Percentiles rank a stretch among this genome's conserved stretches.
These are phyloP conservation scores for Striga hermonthica DNA, from an alignment of 305 asterid species.

Conservation along the genomic window DNA sequence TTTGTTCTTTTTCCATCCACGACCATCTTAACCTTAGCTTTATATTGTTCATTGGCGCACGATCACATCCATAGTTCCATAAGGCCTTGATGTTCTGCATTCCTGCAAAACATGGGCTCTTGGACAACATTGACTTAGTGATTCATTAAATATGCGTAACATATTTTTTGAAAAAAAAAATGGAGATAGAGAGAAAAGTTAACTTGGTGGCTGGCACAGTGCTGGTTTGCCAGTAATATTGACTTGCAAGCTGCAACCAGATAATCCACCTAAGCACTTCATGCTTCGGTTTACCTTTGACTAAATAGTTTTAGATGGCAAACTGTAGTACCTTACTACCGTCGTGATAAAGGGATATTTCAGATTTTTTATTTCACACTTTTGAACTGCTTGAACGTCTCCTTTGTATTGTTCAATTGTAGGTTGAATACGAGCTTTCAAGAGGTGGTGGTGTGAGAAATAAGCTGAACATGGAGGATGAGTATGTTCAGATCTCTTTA, in stretches of 20 bases:
- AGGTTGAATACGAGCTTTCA: conserved; percentile 77
- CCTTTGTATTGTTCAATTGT: conserved; percentile 30
- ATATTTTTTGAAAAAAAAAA: background rate
- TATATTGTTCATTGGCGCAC: conserved; percentile 18
- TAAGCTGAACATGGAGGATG: conserved; percentile 68
- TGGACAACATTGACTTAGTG: conserved; percentile 14
- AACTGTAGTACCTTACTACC: conserved; percentile 9
- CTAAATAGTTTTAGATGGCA: background rate
- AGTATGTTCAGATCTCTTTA: conserved; percentile 54
- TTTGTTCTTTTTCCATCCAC: conserved; percentile 21
- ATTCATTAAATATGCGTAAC: conserved; percentile 12
- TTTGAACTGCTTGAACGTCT: conserved; percentile 32
- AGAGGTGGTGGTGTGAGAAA: conserved; percentile 59
- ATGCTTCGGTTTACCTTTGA: conserved; percentile 17
- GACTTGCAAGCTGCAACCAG: conserved; percentile 20
- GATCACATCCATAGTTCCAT: conserved; percentile 15
- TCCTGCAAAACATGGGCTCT: conserved; percentile 7
- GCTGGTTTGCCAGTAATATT: conserved; percentile 22
- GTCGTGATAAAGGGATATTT: conserved; percentile 13
- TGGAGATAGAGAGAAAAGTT: background rate
- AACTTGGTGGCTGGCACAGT: background rate
- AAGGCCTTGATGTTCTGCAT: conserved; percentile 2
- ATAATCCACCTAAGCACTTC: conserved; percentile 18
- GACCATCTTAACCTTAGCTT: conserved; percentile 23
- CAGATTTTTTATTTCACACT: background rate